Base-by-base conservation (phyloP, 2,329 filamentous ascomycete species). In the Pezicula radicicola region DNA sequence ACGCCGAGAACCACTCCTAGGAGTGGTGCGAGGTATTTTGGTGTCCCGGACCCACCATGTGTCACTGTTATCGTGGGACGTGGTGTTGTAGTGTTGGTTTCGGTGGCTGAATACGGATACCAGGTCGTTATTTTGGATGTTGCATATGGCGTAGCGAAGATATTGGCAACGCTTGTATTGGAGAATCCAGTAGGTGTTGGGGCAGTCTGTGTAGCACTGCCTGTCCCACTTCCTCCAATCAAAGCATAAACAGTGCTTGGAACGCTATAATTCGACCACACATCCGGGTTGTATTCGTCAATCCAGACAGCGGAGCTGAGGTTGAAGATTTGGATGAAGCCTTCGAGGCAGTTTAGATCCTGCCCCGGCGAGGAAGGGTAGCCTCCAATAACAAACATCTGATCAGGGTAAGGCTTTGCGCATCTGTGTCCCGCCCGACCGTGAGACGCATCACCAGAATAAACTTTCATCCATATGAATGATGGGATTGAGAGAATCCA, bases 401-500 rank as follows among this genome's bases (percentile, higher is more conserved):
- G 85, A 15, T 78, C 79, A 61, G 88, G 83, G 70, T 83, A 84
- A 15, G 87, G 75, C 53, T 84, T 79, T 84, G 75, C 81, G 66
- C 85, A 89, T 1, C 79, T 79, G 63, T 88, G 85, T 0, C 86
- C 86, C 7, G 83, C 80, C 42, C 86, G 75, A 3, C 77, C 78
- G 4, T 77, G 72, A 2, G 72, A 71, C 57, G 80, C 76, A 1
- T 68, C 66, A 4, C 67, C 65, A 33, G 72, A 74, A 54, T 85
- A 75, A 28, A 87, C 83, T 60, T 81, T 67, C 54, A 88, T 82
- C 86, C 85, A 89, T 12, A 81, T 85, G 63, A 89, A 89, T 0
- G 81, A 78, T 0, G 86, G 86, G 25, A 89, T 74, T 6, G 83
- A 84, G 33, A 89, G 71, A 55, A 89, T 88, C 80, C 85, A 89